Percentiles rank a stretch among this genome's conserved stretches.
phyloP scores from a whole-genome alignment of 257 asterid genomes.

The Forsythia viridissima region DNA sequence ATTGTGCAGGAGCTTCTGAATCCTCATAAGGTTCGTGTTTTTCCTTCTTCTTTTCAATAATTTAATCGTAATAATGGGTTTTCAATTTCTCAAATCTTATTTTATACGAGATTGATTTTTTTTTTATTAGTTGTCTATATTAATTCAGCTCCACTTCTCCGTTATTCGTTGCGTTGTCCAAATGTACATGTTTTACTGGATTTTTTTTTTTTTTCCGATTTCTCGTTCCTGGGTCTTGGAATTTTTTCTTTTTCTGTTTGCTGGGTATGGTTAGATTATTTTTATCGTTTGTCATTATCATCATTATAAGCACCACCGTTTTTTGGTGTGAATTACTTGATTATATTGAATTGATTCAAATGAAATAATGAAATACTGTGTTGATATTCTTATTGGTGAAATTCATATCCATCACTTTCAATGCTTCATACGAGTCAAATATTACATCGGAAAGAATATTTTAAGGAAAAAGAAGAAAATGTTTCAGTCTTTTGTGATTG shows the following conservation, averaged over 20 bases:
- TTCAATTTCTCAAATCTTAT: not conserved
- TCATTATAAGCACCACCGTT: not conserved
- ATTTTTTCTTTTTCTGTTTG: no score
- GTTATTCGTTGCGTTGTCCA: no score
- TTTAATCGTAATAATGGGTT: no score
- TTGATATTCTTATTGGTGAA: not conserved
- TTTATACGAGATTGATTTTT: not conserved
- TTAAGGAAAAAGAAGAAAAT: conserved; percentile 7
- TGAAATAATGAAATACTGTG: not conserved
- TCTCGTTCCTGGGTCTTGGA: not conserved
- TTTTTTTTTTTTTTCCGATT: no score
- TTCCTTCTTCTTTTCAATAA: not conserved
- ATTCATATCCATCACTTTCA: conserved; percentile 8
- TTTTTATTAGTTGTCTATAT: not conserved
- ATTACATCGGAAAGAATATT: no score
- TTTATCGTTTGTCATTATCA: not conserved
- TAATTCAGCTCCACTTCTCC: not conserved
- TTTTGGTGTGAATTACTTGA: not conserved
- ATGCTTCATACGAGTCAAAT: conserved; percentile 15
- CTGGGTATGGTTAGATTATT: not conserved
- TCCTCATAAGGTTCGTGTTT: not conserved
- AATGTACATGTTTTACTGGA: no score
- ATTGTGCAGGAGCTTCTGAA: conserved; percentile 26
- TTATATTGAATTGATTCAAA: conserved; percentile 19
- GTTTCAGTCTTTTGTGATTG: conserved; percentile 11